These are phyloP conservation scores for Schizosaccharomyces versatilis DNA, from an alignment of 1,139 yeast genomes.

Conservation along the genomic window DNA sequence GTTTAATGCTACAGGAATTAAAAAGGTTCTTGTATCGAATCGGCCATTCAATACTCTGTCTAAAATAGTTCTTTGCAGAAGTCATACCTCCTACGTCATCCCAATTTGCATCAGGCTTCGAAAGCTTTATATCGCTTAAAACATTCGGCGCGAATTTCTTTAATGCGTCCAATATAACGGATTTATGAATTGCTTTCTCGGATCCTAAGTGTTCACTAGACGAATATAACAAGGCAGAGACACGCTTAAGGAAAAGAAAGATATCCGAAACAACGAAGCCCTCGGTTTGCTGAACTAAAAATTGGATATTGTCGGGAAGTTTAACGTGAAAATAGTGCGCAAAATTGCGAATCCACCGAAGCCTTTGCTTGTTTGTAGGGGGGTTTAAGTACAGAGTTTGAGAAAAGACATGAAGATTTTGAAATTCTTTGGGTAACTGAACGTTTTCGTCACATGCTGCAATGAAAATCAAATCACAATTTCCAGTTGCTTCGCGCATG, in stretches of 20 bases:
- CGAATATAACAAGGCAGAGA: constrained; percentile 33
- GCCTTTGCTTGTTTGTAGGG: constrained; percentile 47
- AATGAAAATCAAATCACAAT: too few relatives aligned
- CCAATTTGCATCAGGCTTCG: constrained; percentile 62
- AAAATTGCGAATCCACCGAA: constrained; percentile 29
- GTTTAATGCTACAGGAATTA: constrained; percentile 61
- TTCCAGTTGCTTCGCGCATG: too few relatives aligned
- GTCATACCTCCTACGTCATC: constrained; percentile 49
- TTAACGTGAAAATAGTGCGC: constrained; percentile 16
- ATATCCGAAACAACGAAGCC: constrained; percentile 77
- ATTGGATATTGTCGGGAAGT: constrained; percentile 33
- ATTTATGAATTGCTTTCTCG: constrained; percentile 34
- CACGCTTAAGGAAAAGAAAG: constrained; percentile 47
- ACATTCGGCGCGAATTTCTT: constrained; percentile 46
- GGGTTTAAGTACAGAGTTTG: constrained; percentile 38
- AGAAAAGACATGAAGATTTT: constrained; percentile 28
- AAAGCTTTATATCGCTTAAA: constrained; percentile 66
- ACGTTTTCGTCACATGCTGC: constrained; percentile 24
- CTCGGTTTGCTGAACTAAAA: constrained; percentile 57
- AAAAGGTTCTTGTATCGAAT: constrained; percentile 87
- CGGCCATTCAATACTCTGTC: constrained; percentile 94
- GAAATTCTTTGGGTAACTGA: constrained; percentile 23
- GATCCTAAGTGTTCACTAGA: constrained; percentile 22
- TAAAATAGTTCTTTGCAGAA: constrained; percentile 44
- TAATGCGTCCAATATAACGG: background rate